These are phyloP conservation scores for Parmelia sp. DNA, from an alignment of 495 filamentous ascomycete species.

Conservation along the genomic window DNA sequence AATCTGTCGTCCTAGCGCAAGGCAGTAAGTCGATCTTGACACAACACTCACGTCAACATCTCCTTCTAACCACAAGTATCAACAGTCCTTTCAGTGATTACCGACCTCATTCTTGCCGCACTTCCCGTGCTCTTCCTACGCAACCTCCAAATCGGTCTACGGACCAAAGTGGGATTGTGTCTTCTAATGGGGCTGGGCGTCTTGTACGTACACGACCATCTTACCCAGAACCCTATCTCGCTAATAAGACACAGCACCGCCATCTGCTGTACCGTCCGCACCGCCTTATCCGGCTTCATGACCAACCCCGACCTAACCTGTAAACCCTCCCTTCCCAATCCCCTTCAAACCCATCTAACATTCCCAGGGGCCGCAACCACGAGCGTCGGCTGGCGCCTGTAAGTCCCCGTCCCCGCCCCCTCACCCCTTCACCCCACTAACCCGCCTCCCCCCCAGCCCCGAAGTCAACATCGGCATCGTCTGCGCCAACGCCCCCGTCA, in stretches of 20 bases:
- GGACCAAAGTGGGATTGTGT: conserved; percentile 34
- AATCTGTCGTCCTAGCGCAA: conserved; percentile 22
- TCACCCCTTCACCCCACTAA: neutral
- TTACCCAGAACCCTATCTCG: neutral
- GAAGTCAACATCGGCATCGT: conserved; percentile 29
- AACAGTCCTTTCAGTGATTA: conserved; percentile 20
- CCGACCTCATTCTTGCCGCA: conserved; percentile 33
- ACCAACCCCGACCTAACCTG: conserved; percentile 16
- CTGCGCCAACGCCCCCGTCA: conserved; percentile 23
- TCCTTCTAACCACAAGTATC: neutral
- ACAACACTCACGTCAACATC: neutral
- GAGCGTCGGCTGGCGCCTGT: conserved; percentile 24
- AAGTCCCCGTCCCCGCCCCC: neutral
- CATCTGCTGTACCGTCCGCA: conserved; percentile 21
- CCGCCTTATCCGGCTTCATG: conserved; percentile 16
- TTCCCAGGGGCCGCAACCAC: conserved; percentile 14
- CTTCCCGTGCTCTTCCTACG: conserved; percentile 35
- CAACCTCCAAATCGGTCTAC: conserved; percentile 26
- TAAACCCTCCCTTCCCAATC: conserved; percentile 12
- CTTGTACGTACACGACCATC: conserved; percentile 28
- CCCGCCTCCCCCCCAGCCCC: conserved; percentile 1
- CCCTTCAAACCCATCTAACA: neutral
- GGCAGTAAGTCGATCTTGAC: conserved; percentile 17
- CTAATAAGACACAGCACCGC: conserved; percentile 17
- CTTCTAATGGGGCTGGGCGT: conserved; percentile 36